Evolutionary conservation across 495 filamentous ascomycete genomes (phyloP).

Genomic region (Penicillium canescens): DNA sequence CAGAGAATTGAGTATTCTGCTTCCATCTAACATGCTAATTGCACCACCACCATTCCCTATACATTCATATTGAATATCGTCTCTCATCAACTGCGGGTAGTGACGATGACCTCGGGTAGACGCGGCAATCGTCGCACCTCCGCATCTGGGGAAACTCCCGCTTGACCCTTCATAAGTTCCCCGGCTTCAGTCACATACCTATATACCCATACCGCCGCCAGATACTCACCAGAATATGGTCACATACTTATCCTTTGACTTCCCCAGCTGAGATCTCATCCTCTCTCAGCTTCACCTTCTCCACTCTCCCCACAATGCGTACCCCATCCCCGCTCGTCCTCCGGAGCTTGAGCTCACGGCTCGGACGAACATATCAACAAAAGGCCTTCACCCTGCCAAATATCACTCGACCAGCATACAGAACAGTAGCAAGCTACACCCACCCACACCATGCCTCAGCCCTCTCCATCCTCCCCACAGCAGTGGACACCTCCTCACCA

Average conservation of each 20-base stretch:
- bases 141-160: slow-evolving; percentile 33
- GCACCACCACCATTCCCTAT: neutral
- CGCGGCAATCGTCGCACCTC: slow-evolving; percentile 43
- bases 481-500: slow-evolving; percentile 71
- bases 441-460: slow-evolving; percentile 68
- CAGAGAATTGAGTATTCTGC: too few relatives aligned
- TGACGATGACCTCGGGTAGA: slow-evolving; percentile 33
- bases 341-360: slow-evolving; percentile 31
- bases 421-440: slow-evolving; percentile 58
- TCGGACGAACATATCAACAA: slow-evolving; percentile 13
- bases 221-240: too few relatives aligned
- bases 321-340: slow-evolving; percentile 38
- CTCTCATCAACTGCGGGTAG: neutral
- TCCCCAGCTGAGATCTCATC: neutral
- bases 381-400: slow-evolving; percentile 6
- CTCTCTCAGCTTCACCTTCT: slow-evolving; percentile 6
- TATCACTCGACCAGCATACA: slow-evolving; percentile 1
- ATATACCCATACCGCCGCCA: too few relatives aligned
- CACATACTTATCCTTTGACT: neutral
- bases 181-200: neutral
- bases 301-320: slow-evolving; percentile 37
- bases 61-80: neutral
- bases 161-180: slow-evolving; percentile 5
- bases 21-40: too few relatives aligned
- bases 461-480: slow-evolving; percentile 74